phyloP scores from a whole-genome alignment of 371 early-diverging fungal genomes.

The Dichotomocladium elegans region DNA sequence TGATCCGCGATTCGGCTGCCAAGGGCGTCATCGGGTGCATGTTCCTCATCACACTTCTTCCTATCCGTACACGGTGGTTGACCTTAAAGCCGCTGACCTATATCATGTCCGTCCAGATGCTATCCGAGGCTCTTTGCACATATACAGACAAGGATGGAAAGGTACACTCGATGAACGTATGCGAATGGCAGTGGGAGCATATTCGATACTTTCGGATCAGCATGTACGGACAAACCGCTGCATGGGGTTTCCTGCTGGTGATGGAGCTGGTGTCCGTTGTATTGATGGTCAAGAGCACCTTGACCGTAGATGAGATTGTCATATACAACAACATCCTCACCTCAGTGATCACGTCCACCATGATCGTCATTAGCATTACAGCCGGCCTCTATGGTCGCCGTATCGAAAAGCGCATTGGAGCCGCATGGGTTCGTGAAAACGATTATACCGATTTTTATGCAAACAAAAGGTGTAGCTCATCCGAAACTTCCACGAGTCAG shows the following conservation, averaged over 20 bases:
- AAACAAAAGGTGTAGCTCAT: too few relatives aligned
- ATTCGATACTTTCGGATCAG: slow-evolving; percentile 17
- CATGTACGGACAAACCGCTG: slow-evolving; percentile 14
- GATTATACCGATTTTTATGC: slow-evolving; percentile 6
- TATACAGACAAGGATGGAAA: slow-evolving; percentile 25
- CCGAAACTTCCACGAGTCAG: too few relatives aligned
- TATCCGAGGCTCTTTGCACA: slow-evolving; percentile 13
- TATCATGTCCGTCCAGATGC: slow-evolving; percentile 33
- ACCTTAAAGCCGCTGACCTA: slow-evolving; percentile 28
- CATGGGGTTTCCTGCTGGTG: slow-evolving; percentile 32
- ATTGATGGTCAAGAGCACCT: slow-evolving; percentile 28
- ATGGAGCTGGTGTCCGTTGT: slow-evolving; percentile 33
- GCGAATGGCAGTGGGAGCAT: slow-evolving; percentile 33
- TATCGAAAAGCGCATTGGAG: slow-evolving; percentile 1
- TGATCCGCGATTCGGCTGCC: slow-evolving; percentile 43
- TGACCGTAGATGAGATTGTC: slow-evolving; percentile 31
- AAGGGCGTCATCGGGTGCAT: slow-evolving; percentile 34
- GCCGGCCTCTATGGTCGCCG: not conserved
- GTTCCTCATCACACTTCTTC: slow-evolving; percentile 43
- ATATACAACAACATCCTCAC: slow-evolving; percentile 28
- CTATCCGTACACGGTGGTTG: slow-evolving; percentile 32
- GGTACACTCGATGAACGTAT: slow-evolving; percentile 3
- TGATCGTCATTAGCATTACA: slow-evolving; percentile 4
- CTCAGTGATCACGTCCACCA: slow-evolving; percentile 5
- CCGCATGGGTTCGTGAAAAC: slow-evolving; percentile 7